Evolutionary conservation across 805 yeast genomes (phyloP).

Genomic region (Teunomyces tritomae): DNA sequence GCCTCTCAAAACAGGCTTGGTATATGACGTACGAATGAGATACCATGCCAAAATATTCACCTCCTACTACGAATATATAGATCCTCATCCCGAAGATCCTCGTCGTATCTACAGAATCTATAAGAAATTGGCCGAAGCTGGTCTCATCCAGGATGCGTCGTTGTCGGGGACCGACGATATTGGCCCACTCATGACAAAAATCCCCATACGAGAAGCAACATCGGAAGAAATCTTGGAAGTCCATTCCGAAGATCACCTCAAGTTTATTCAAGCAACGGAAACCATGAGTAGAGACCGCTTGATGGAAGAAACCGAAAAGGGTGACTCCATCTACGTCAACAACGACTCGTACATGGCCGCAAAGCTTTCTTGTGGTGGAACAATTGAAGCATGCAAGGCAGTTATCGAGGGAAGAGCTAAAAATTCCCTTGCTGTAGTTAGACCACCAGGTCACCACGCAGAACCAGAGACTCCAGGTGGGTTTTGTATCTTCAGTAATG

Average conservation of each 20-base stretch:
- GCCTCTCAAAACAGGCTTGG: slow-evolving; percentile 85
- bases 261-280: slow-evolving; percentile 71
- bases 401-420: slow-evolving; percentile 91
- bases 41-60: slow-evolving; percentile 95
- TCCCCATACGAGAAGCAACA: slow-evolving; percentile 88
- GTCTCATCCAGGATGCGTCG: slow-evolving; percentile 76
- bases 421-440: slow-evolving; percentile 88
- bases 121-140: slow-evolving; percentile 91
- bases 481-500: slow-evolving; percentile 92
- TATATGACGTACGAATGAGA: slow-evolving; percentile 96
- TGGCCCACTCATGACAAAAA: slow-evolving; percentile 83
- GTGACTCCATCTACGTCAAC: slow-evolving; percentile 93
- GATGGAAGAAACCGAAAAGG: slow-evolving; percentile 78
- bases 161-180: slow-evolving; percentile 70
- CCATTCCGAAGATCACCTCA: slow-evolving; percentile 78
- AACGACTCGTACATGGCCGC: slow-evolving; percentile 88
- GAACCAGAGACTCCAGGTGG: slow-evolving; percentile 98
- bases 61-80: slow-evolving; percentile 88
- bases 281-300: slow-evolving; percentile 75
- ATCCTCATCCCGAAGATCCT: slow-evolving; percentile 99
- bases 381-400: slow-evolving; percentile 93
- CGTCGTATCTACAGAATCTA: slow-evolving; percentile 91
- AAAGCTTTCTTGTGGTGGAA: slow-evolving; percentile 91
- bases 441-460: slow-evolving; percentile 99
- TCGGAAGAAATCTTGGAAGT: slow-evolving; percentile 83